A percentile compares a stretch with the other conserved stretches of the same genome.
Conservation (phyloP, 2,329 filamentous ascomycete species). For the Apiospora phragmitis region DNA sequence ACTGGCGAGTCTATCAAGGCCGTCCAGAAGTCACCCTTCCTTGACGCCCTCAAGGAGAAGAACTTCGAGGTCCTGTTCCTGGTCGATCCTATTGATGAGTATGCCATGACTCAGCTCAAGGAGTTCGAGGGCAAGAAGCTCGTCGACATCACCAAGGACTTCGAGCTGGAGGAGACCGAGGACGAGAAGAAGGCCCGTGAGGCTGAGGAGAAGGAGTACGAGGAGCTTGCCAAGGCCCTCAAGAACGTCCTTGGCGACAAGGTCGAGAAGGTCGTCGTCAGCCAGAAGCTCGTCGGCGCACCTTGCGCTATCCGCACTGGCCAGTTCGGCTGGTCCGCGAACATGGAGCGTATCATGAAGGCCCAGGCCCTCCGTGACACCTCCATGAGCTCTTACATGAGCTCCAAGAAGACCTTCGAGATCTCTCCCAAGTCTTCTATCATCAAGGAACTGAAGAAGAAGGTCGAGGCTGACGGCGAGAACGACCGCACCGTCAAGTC, state of each 20-base stretch:
- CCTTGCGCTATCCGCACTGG: conserved; percentile 99
- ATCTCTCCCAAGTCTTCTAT: conserved; percentile 99
- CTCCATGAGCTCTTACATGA: conserved; percentile 99
- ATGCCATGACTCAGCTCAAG: conserved; percentile 99
- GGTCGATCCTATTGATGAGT: conserved; percentile 98
- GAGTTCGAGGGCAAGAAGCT: conserved; percentile 99
- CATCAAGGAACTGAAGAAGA: conserved; percentile 98
- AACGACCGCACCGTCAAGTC: conserved; percentile 99
- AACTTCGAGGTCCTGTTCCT: conserved; percentile 99
- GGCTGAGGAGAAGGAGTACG: conserved; percentile 97
- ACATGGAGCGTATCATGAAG: conserved; percentile 99
- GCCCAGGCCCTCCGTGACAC: conserved; percentile 99
- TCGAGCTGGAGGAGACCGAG: conserved; percentile 99
- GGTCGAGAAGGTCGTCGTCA: conserved; percentile 99
- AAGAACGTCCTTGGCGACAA: conserved; percentile 99
- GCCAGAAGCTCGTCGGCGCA: conserved; percentile 91
- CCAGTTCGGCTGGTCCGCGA: conserved; percentile 99
- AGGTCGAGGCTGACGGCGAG: conserved; percentile 97
- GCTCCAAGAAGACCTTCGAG: conserved; percentile 99
- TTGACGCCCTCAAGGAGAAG: conserved; percentile 98
- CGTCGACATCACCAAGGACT: conserved; percentile 99
- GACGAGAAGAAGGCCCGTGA: conserved; percentile 98
- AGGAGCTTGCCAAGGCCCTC: conserved; percentile 89
- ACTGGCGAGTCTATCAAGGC: conserved; percentile 99
- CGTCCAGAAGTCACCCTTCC: conserved; percentile 96